Evolutionary conservation across 805 yeast species (phyloP), one percentile per base, ranked within the genome.

Genomic region (Candida gorgasii): DNA sequence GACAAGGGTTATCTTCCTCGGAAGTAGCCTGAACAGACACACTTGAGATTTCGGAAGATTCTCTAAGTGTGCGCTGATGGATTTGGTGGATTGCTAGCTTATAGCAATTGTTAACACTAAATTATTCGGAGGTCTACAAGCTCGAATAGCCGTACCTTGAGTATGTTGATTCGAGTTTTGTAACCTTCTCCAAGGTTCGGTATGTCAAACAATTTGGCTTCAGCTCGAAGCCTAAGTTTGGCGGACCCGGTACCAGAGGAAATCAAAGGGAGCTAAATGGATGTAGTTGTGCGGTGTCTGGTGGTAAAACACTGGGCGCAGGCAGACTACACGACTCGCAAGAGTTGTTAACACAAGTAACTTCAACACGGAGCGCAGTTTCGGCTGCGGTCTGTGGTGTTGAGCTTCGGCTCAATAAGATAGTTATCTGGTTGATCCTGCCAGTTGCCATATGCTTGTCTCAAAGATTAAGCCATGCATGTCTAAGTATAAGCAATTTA

Each of bases 31-130:
- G 62, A 58, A 58, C 60, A 56, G 62, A 53, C 62, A 55, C 47
- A 57, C 54, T 55, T 44, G 51, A 53, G 59, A 48, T 57, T 54
- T 57, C 58, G 52, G 53, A 55, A 53, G 58, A 56, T 52, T 54
- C 58, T 55, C 50, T 53, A 52, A 57, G 55, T 55, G 54, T 50
- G 63, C 63, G 53, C 56, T 51, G 63, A 49, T 54, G 63, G 62
- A 55, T 58, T 58, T 57, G 54, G 61, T 58, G 63, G 63, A 57
- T 53, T 55, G 39, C 50, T 40, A 39, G 40, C 38, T 30, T 40
- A 35, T 36, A 30, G 41, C 45, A 42, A 42, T 40, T 42, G 36
- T 40, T 28, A 42, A 40, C 37, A 36, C 37, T 28, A 42, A 42
- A 40, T 34, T 24, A 42, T 12, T 42, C 23, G 45, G 45, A 36